These are phyloP conservation scores for Tolypocladium pustulatum DNA, from an alignment of 2,329 filamentous ascomycete species.

Conservation along the genomic window DNA sequence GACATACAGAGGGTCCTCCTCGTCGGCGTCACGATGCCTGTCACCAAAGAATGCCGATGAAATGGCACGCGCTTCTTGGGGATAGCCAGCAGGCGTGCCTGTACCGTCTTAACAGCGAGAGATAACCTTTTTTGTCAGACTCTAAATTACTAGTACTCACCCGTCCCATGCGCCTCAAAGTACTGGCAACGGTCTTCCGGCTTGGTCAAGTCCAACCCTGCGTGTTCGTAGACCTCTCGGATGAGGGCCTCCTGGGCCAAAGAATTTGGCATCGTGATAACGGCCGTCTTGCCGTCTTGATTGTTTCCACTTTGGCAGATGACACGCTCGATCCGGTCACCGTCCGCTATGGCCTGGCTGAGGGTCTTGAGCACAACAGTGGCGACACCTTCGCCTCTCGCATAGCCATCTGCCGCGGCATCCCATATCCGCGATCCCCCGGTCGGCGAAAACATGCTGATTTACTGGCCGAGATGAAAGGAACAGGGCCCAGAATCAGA, in stretches of 20 bases:
- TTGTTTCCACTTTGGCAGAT: slow-evolving; percentile 23
- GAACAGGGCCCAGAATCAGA: slow-evolving; percentile 19
- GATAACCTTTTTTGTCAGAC: no score
- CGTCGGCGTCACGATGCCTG: no score
- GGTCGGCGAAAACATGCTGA: slow-evolving; percentile 4
- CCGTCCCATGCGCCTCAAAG: slow-evolving; percentile 34
- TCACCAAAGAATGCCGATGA: slow-evolving; percentile 27
- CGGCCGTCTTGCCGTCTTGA: slow-evolving; percentile 34
- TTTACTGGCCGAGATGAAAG: no score
- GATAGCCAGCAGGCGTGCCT: slow-evolving; percentile 16
- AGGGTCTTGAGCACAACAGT: slow-evolving; percentile 34
- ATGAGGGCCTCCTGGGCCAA: slow-evolving; percentile 13
- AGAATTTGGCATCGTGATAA: slow-evolving; percentile 21
- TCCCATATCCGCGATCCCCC: slow-evolving; percentile 20
- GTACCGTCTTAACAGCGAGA: no score
- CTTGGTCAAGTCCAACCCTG: slow-evolving; percentile 26
- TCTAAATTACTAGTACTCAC: no score
- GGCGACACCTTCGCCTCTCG: slow-evolving; percentile 24
- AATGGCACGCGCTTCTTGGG: slow-evolving; percentile 19
- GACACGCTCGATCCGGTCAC: slow-evolving; percentile 24
- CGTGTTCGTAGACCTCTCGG: slow-evolving; percentile 12
- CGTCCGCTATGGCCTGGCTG: slow-evolving; percentile 28
- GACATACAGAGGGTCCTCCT: no score
- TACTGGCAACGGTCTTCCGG: slow-evolving; percentile 26
- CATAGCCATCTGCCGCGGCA: slow-evolving; percentile 34